A percentile compares a stretch with the other conserved stretches of the same genome.
Conservation (phyloP, 2,329 filamentous ascomycete species). For the Exophiala calicioides region DNA sequence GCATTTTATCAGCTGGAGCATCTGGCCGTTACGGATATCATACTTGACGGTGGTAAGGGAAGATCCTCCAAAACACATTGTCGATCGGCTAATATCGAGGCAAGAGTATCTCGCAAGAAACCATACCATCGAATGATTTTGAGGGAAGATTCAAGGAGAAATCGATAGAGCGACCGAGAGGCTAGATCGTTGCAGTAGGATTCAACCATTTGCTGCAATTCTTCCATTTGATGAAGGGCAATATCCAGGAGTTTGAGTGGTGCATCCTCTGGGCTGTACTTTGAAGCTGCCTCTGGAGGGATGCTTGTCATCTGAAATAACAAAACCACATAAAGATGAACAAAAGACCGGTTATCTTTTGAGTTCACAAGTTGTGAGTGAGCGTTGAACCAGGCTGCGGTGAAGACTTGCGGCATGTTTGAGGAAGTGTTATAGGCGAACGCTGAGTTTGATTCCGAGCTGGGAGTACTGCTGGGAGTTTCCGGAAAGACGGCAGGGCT, state of each 20-base stretch:
- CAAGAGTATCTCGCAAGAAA: slow-evolving; percentile 17
- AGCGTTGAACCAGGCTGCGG: slow-evolving; percentile 18
- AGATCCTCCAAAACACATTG: slow-evolving; percentile 15
- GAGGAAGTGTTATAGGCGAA: not conserved
- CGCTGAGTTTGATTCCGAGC: not conserved
- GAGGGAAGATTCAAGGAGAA: slow-evolving; percentile 18
- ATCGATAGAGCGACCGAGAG: slow-evolving; percentile 12
- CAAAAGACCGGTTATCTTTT: slow-evolving; percentile 13
- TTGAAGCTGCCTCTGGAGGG: slow-evolving; percentile 8
- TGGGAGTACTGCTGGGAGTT: not conserved
- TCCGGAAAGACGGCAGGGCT: slow-evolving; percentile 2
- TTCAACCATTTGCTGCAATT: slow-evolving; percentile 13
- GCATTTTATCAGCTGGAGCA: not conserved
- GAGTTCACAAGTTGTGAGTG: slow-evolving; percentile 9
- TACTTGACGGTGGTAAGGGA: slow-evolving; percentile 12
- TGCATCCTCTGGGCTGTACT: not conserved
- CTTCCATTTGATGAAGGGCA: slow-evolving; percentile 13
- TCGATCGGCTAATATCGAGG: slow-evolving; percentile 13
- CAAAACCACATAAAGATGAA: slow-evolving; percentile 20
- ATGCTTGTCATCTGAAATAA: slow-evolving; percentile 20
- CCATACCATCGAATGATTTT: slow-evolving; percentile 19
- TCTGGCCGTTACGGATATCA: not conserved
- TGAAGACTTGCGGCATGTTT: slow-evolving; percentile 15
- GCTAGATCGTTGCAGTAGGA: slow-evolving; percentile 9
- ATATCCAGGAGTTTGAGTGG: slow-evolving; percentile 13